Percentiles rank a stretch among this genome's conserved stretches.
Conservation (phyloP, 2,329 filamentous ascomycete genomes). For the Pseudophaeomoniella oleicola region DNA sequence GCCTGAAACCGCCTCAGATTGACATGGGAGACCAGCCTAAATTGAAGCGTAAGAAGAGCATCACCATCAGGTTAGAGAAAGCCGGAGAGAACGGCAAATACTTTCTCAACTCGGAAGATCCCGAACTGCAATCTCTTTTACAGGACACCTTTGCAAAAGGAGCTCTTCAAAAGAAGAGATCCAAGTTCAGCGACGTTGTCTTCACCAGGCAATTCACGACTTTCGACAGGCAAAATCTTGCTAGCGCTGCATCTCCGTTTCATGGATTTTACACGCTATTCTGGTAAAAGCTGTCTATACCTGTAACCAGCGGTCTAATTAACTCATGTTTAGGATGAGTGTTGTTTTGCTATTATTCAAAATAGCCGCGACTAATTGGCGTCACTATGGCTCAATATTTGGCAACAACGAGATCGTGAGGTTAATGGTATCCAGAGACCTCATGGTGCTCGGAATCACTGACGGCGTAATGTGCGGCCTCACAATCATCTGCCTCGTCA, state of each 20-base stretch:
- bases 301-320: no score
- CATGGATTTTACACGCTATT: constrained; percentile 69
- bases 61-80: constrained; percentile 32
- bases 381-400: constrained; percentile 51
- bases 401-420: constrained; percentile 59
- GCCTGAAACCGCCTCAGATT: not conserved
- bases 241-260: constrained; percentile 52
- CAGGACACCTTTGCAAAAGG: constrained; percentile 22
- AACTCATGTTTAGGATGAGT: constrained; percentile 39
- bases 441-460: constrained; percentile 38
- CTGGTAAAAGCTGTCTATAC: constrained; percentile 29
- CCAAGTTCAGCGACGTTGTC: constrained; percentile 40
- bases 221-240: constrained; percentile 58
- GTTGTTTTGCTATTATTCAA: constrained; percentile 52
- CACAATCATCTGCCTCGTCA: constrained; percentile 49
- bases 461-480: constrained; percentile 56
- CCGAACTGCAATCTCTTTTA: constrained; percentile 32
- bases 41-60: constrained; percentile 19
- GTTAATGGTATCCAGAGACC: constrained; percentile 47
- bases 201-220: constrained; percentile 61
- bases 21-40: not conserved
- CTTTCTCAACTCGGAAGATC: constrained; percentile 34
- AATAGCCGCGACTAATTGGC: constrained; percentile 55
- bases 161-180: constrained; percentile 19
- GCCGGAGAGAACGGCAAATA: constrained; percentile 31